Conservation (phyloP, 768 basidiomycete genomes). For the Mycena vulgaris region DNA sequence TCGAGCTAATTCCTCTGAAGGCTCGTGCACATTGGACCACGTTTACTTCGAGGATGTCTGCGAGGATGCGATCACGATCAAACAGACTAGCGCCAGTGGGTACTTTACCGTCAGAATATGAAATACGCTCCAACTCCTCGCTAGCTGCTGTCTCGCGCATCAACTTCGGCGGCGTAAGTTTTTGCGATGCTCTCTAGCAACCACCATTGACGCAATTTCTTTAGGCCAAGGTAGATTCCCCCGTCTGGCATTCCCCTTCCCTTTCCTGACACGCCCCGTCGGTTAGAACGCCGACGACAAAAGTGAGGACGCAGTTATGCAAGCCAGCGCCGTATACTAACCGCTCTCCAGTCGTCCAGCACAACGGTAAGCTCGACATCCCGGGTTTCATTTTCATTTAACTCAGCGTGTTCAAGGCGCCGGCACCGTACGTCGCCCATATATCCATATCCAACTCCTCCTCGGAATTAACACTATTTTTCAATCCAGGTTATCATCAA, state of each 20-base stretch:
- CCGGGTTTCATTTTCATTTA: too few species aligned
- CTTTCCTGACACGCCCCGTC: neutral
- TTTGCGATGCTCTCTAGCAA: neutral
- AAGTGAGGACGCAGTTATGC: too few species aligned
- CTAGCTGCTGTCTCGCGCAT: neutral
- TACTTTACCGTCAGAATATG: neutral
- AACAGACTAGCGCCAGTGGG: slow-evolving; percentile 52
- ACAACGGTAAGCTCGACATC: too few species aligned
- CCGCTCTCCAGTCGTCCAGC: too few species aligned
- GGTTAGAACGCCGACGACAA: neutral
- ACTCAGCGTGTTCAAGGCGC: too few species aligned
- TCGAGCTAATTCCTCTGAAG: slow-evolving; percentile 26
- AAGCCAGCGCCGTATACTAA: too few species aligned
- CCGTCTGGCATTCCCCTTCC: neutral
- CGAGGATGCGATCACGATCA: slow-evolving; percentile 59
- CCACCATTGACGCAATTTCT: neutral
- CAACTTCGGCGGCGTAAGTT: neutral
- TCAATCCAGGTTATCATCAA: too few species aligned
- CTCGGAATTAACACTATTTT: too few species aligned
- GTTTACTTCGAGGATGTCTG: slow-evolving; percentile 55
- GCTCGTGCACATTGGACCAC: slow-evolving; percentile 50
- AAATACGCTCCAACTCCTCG: neutral
- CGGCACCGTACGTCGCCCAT: too few species aligned
- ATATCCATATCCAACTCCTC: too few species aligned
- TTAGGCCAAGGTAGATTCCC: neutral